Evolutionary conservation across 495 filamentous ascomycete species (phyloP).

Genomic region (Rusavskia elegans): DNA sequence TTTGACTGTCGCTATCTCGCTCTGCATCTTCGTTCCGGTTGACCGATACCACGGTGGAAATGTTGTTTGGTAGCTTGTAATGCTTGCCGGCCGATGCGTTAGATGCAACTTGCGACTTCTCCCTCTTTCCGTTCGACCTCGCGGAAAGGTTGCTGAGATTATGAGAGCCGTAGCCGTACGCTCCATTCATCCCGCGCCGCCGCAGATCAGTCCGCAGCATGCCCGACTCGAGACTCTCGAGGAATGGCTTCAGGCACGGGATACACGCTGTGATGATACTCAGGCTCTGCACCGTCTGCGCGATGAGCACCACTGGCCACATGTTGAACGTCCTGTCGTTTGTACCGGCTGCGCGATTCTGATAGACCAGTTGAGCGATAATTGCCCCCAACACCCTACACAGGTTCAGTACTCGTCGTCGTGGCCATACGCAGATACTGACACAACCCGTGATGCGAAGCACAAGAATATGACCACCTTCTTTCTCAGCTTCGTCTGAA

Average conservation of each 20-base stretch:
- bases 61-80: not conserved
- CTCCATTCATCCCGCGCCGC: not conserved
- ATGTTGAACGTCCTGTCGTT: constrained; percentile 13
- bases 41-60: not conserved
- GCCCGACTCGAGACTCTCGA: constrained; percentile 26
- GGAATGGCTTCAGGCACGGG: constrained; percentile 31
- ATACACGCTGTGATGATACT: constrained; percentile 28
- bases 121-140: not conserved
- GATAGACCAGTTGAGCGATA: constrained; percentile 19
- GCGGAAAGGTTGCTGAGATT: not conserved
- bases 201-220: constrained; percentile 16
- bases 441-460: constrained; percentile 24
- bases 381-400: constrained; percentile 20
- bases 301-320: constrained; percentile 19
- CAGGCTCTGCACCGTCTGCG: constrained; percentile 22
- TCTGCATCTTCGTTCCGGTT: not conserved
- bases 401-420: not conserved
- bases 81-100: not conserved
- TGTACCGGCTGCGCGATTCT: constrained; percentile 7
- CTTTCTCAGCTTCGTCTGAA: constrained; percentile 20
- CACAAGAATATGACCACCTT: constrained; percentile 17
- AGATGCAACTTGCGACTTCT: not conserved
- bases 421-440: constrained; percentile 4
- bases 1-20: constrained; percentile 2
- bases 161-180: not conserved